Percentiles rank a stretch among this genome's conserved stretches.
These are phyloP conservation scores for Daldinia sp. DNA, from an alignment of 2,329 filamentous ascomycete genomes.

Conservation along the genomic window DNA sequence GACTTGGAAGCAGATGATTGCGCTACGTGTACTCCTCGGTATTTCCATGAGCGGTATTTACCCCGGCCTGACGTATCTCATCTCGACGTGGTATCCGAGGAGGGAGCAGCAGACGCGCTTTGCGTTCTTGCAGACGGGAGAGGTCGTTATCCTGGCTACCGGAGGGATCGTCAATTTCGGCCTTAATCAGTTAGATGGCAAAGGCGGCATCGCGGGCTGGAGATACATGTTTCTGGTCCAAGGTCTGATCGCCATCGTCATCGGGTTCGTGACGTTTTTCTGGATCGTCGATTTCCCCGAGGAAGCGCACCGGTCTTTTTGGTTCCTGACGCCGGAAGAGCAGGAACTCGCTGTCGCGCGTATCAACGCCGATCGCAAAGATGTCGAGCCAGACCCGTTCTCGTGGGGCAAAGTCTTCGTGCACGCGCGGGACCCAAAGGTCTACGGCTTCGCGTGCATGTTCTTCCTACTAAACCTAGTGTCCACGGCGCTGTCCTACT, in stretches of 20 bases:
- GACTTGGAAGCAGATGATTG: slow-evolving; percentile 75
- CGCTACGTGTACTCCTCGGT: slow-evolving; percentile 69
- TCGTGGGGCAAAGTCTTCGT: slow-evolving; percentile 61
- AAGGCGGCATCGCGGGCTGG: slow-evolving; percentile 66
- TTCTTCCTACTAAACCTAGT: slow-evolving; percentile 75
- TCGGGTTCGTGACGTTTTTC: slow-evolving; percentile 70
- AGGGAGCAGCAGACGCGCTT: slow-evolving; percentile 71
- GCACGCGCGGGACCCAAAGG: slow-evolving; percentile 66
- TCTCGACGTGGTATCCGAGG: slow-evolving; percentile 69
- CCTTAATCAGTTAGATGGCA: slow-evolving; percentile 69
- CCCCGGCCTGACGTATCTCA: slow-evolving; percentile 60
- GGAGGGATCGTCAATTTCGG: slow-evolving; percentile 74
- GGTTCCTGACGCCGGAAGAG: slow-evolving; percentile 65
- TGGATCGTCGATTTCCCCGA: slow-evolving; percentile 78
- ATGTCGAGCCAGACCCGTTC: slow-evolving; percentile 65
- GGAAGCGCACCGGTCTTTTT: slow-evolving; percentile 62
- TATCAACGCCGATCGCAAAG: slow-evolving; percentile 68
- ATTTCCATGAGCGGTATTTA: slow-evolving; percentile 67
- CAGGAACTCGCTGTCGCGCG: slow-evolving; percentile 63
- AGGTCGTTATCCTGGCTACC: slow-evolving; percentile 71
- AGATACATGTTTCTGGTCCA: slow-evolving; percentile 76
- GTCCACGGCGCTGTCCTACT: slow-evolving; percentile 70
- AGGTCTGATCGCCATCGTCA: slow-evolving; percentile 65
- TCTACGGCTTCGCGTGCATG: slow-evolving; percentile 70
- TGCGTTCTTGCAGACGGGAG: slow-evolving; percentile 69